A percentile compares a stretch with the other conserved stretches of the same genome.
Conservation (phyloP, 1,284 basidiomycete genomes). For the Thelephora terrestris region DNA sequence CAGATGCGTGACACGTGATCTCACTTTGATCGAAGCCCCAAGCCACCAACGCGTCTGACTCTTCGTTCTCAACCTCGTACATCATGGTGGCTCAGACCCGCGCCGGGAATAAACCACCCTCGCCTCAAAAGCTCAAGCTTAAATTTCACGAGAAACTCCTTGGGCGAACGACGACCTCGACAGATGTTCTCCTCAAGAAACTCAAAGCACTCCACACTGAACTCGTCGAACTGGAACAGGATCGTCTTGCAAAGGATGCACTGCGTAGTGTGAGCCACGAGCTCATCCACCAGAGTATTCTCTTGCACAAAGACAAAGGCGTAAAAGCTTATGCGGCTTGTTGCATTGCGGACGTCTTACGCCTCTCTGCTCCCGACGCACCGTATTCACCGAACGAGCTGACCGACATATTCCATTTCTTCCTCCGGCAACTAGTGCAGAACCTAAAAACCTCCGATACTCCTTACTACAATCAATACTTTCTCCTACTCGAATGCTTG, state of each 20-base stretch:
- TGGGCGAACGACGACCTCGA: conserved; percentile 50
- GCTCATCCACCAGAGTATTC: conserved; percentile 69
- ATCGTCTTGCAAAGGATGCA: conserved; percentile 66
- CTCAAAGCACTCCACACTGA: conserved; percentile 76
- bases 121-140: conserved; percentile 57
- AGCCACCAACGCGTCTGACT: conserved; percentile 3
- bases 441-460: conserved; percentile 66
- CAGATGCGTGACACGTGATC: conserved; percentile 16
- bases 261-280: conserved; percentile 68
- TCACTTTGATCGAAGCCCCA: conserved; percentile 15
- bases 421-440: conserved; percentile 72
- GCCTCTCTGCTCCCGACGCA: conserved; percentile 94
- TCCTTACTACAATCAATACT: conserved; percentile 84
- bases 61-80: not conserved
- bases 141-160: conserved; percentile 72
- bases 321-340: conserved; percentile 92
- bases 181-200: conserved; percentile 76
- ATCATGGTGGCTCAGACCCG: conserved; percentile 67
- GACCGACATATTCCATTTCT: conserved; percentile 92
- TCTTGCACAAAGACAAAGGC: conserved; percentile 90
- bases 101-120: conserved; percentile 35
- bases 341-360: conserved; percentile 88
- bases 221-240: conserved; percentile 83
- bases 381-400: conserved; percentile 87
- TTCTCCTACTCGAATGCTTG: conserved; percentile 84